phyloP scores from a whole-genome alignment of 495 filamentous ascomycete species.

The Aspergillus sclerotioniger region DNA sequence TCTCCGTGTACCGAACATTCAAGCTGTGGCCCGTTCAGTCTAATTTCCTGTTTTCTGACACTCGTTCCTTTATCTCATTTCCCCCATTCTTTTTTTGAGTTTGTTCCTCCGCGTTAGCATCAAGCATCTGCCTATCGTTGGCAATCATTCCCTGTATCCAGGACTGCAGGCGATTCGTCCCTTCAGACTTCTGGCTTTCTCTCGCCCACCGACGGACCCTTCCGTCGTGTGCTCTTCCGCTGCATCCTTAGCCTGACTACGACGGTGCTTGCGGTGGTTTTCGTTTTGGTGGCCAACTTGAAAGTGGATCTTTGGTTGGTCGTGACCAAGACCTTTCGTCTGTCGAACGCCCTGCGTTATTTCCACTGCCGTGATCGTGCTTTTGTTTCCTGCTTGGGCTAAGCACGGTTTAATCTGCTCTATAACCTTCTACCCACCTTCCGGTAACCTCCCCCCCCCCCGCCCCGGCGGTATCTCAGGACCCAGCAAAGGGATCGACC shows the following conservation, averaged over 20 bases:
- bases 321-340: conserved; percentile 19
- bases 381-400: conserved; percentile 23
- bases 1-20: conserved; percentile 16
- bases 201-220: conserved; percentile 13
- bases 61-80: conserved; percentile 16
- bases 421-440: conserved; percentile 21
- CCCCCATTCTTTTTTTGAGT: conserved; percentile 15
- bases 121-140: conserved; percentile 20
- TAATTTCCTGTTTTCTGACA: conserved; percentile 11
- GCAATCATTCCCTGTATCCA: conserved; percentile 19
- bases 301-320: conserved; percentile 22
- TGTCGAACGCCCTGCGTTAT: conserved; percentile 18
- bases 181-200: conserved; percentile 2
- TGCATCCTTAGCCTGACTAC: conserved; percentile 15
- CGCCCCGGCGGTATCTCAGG: conserved; percentile 18
- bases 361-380: conserved; percentile 23
- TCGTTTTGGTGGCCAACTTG: conserved; percentile 20
- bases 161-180: conserved; percentile 16
- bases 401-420: conserved; percentile 28
- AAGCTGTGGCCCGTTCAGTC: conserved; percentile 18
- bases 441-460: conserved; percentile 13
- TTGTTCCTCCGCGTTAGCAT: conserved; percentile 22
- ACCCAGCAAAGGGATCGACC: conserved; percentile 25
- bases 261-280: conserved; percentile 3
- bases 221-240: conserved; percentile 12